Evolutionary conservation across 345 rosid genomes (phyloP).

Genomic region (Xanthoceras sorbifolium): DNA sequence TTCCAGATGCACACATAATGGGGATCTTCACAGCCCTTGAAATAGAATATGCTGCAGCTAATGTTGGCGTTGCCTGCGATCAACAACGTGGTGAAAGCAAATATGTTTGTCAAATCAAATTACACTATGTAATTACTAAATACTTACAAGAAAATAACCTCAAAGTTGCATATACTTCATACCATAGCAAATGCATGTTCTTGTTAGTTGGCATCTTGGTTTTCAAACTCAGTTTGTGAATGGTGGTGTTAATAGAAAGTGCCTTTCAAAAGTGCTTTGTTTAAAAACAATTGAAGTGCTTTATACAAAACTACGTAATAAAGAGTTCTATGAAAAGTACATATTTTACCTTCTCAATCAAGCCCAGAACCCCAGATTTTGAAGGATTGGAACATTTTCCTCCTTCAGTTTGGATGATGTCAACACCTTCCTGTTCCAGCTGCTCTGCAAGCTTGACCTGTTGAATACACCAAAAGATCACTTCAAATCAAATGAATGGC

Average conservation of each 20-base stretch:
- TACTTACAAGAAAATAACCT: neutral
- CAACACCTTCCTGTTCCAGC: constrained; percentile 62
- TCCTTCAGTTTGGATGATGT: constrained; percentile 69
- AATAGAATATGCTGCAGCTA: constrained; percentile 66
- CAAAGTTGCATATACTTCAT: neutral
- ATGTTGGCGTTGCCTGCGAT: constrained; percentile 52
- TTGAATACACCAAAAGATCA: neutral
- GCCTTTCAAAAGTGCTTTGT: neutral
- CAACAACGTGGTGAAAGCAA: neutral
- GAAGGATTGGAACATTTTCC: constrained; percentile 66
- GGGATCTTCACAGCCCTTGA: constrained; percentile 64
- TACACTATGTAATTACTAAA: neutral
- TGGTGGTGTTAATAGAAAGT: neutral
- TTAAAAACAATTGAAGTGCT: neutral
- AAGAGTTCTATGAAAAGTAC: neutral
- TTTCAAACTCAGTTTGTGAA: too few relatives aligned
- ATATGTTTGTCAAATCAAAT: too few relatives aligned
- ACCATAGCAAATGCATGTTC: neutral
- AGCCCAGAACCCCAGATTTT: constrained; percentile 54
- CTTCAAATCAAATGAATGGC: neutral
- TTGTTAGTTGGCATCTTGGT: neutral
- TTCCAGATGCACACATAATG: constrained; percentile 62
- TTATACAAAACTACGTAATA: too few relatives aligned
- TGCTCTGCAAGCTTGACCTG: constrained; percentile 68
- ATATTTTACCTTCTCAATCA: constrained; percentile 61